Evolutionary conservation across 164 flowering plant genomes (phyloP), one percentile per base, ranked within the genome.

Genomic region (Kalanchoe fedtschenkoi): DNA sequence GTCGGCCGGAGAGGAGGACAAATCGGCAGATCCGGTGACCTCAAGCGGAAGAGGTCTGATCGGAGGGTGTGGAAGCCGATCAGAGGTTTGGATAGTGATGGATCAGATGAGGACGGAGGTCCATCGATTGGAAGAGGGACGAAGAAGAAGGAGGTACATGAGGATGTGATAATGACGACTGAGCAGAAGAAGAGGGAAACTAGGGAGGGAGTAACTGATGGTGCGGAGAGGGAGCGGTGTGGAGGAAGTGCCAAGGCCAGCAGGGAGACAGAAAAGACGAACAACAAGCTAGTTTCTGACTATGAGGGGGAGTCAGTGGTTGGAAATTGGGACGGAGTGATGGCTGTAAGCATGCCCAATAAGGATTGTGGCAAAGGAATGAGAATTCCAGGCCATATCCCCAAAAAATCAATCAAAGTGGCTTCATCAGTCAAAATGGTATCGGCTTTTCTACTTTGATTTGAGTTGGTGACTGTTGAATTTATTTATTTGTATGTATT

Each of bases 21-120:
- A 51, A 17, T 51, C 32, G 56, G 56, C 5, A 51, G 56, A 51
- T 51, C 56, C 17, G 56, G 32, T 28, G 56, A 26, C 3, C 26
- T 51, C 32, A 51, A 51, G 56, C 1, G 56, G 30, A 51, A 10
- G 32, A 26, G 32, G 17, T 51, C 26, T 11, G 32, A 51, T 51
- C 56, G 14, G 17, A 30, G 56, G n/a, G 24, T 44, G 24, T 19
- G 51, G 51, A 44, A 6, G 15, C 56, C 56, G 32, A 51, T 51
- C 17, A 24, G 56, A 51, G 56, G 56, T 24, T 51, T 51, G 56
- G 56, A 51, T 51, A 51, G 56, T 26, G 56, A 51, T 22, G 56
- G 32, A 51, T 51, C 56, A 6, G 56, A 51, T 51, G 56, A 51
- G 16, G 56, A 51, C 2, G 54, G 9, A 22, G 54, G 54, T 1